Base-by-base conservation (phyloP, 2,329 filamentous ascomycete genomes). In the Epichloe bromicola region DNA sequence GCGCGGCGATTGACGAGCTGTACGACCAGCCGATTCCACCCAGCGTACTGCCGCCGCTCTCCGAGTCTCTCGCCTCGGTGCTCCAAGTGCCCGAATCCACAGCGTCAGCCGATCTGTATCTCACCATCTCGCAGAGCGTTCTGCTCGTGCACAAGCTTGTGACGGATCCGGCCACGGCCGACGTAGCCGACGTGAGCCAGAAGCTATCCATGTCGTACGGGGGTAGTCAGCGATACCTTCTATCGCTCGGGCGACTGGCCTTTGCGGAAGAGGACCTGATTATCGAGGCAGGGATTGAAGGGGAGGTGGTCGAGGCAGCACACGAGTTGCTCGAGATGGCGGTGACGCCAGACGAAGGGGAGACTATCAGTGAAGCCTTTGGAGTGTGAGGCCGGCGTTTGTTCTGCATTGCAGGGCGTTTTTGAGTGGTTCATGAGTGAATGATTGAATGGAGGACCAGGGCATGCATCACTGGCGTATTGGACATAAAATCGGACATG, bases 221-320 rank as follows among this genome's bases (percentile, higher is more conserved):
- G 3, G 86, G 83, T 0, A 79, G 80, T 48, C 88, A 95, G 61
- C 88, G 89, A 49, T 91, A 94, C 60, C 72, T 94, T 1, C 78
- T 96, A 10, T 81, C 82, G 2, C 70, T 98, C 43, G 89, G 88
- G 0, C 72, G 91, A 41, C 70, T 97, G n/a, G 88, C 87, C 0
- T 96, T 95, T 64, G 83, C 81, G 5, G 80, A 82, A 47, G 88
- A 95, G 54, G 85, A 88, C 33, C 66, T 86, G 8, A 77, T 93
- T 11, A 74, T 94, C 30, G 89, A 96, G 66, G 73, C 74, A 1
- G 83, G 83, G 0, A 84, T 95, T 49, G 84, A 86, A 37, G 79
- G 84, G 30, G 86, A 88, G 56, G 87, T 88, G 1, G 79, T 85
- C 1, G 86, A 91, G 56, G 82, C 84, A 66, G 91, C 93, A 3